Conservation (phyloP, 805 yeast genomes). For the Suhomyces vadensis region DNA sequence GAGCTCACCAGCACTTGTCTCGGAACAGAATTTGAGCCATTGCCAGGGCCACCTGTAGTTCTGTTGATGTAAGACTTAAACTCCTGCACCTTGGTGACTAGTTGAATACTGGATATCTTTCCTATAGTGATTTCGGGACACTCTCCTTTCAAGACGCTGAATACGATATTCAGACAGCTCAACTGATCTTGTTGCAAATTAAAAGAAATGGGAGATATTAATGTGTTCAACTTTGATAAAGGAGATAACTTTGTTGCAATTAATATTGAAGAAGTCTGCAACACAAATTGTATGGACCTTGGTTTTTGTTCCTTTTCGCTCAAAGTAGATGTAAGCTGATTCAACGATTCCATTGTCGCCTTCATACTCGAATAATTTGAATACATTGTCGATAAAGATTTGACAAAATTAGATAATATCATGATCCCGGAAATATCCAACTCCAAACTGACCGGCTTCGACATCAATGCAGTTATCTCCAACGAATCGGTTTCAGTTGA, state of each 20-base stretch:
- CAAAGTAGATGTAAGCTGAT: background rate
- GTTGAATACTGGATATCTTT: conserved; percentile 25
- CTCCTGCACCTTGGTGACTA: conserved; percentile 25
- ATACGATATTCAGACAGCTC: conserved; percentile 20
- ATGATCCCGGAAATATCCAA: conserved; percentile 25
- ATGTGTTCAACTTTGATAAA: conserved; percentile 19
- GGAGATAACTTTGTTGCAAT: conserved; percentile 23
- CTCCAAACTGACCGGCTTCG: conserved; percentile 38
- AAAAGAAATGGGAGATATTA: conserved; percentile 47
- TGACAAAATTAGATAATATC: conserved; percentile 27
- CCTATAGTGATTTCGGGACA: conserved; percentile 16
- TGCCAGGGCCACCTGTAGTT: conserved; percentile 8
- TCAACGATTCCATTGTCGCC: conserved; percentile 4
- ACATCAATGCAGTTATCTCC: conserved; percentile 43
- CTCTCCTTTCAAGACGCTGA: conserved; percentile 25
- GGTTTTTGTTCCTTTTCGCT: background rate
- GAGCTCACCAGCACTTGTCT: conserved; percentile 21
- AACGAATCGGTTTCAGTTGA: conserved; percentile 12
- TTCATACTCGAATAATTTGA: conserved; percentile 19
- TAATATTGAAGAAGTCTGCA: conserved; percentile 43
- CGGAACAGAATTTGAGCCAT: conserved; percentile 17
- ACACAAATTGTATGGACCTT: conserved; percentile 24
- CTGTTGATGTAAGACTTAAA: conserved; percentile 25
- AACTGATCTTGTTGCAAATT: conserved; percentile 35
- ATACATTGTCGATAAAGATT: conserved; percentile 23